Conservation (phyloP, 306 rosid species). For the Pyrus communis region DNA sequence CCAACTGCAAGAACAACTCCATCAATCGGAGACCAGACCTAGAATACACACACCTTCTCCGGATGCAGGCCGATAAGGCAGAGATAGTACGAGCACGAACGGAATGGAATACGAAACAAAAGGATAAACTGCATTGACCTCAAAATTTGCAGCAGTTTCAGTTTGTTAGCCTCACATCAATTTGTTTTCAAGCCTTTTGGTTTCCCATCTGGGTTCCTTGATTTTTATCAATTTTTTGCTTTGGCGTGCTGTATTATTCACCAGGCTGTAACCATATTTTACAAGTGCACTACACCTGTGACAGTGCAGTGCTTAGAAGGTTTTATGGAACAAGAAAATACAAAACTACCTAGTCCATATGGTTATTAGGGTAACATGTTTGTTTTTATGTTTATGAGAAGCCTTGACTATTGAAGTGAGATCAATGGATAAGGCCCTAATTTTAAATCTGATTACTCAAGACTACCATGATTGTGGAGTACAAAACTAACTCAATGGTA, state of each 20-base stretch:
- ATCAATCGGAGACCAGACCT: slow-evolving; percentile 33
- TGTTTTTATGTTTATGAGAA: not conserved
- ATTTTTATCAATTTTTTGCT: not conserved
- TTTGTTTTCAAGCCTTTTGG: not conserved
- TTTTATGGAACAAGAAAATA: not conserved
- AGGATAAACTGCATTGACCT: not conserved
- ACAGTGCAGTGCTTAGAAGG: not conserved
- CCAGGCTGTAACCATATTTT: not conserved
- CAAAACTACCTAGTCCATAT: not conserved
- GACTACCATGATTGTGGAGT: not conserved
- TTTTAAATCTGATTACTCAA: not conserved
- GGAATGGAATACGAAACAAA: slow-evolving; percentile 46
- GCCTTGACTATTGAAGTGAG: not conserved
- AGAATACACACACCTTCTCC: slow-evolving; percentile 72
- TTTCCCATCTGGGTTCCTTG: not conserved
- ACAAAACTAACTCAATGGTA: not conserved
- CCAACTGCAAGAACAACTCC: slow-evolving; percentile 29
- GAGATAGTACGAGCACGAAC: slow-evolving; percentile 84
- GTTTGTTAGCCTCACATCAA: not conserved
- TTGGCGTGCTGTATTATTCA: not conserved
- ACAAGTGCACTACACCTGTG: not conserved
- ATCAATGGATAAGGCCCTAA: not conserved
- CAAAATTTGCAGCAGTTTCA: not conserved
- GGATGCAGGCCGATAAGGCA: slow-evolving; percentile 50
- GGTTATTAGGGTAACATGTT: not conserved